These are phyloP conservation scores for Ceratocystis colombiana DNA, from an alignment of 2,329 filamentous ascomycete genomes.

Conservation along the genomic window DNA sequence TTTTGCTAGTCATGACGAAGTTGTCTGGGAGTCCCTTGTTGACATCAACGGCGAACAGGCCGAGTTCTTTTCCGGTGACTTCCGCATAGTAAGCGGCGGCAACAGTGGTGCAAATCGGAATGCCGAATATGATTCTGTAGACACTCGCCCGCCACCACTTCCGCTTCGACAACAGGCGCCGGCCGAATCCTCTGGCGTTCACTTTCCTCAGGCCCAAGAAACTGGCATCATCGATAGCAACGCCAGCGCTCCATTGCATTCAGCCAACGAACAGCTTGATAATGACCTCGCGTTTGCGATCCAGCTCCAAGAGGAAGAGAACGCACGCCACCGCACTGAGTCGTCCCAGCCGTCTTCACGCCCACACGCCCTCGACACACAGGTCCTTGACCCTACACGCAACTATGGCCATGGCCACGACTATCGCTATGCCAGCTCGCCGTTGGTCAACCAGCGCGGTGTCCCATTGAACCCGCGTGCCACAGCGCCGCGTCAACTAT, in stretches of 20 bases:
- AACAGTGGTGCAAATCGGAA: background rate
- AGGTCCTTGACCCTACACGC: slow-evolving; percentile 28
- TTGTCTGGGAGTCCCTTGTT: slow-evolving; percentile 90
- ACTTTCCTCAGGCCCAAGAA: background rate
- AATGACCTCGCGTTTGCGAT: slow-evolving; percentile 78
- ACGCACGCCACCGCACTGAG: slow-evolving; percentile 56
- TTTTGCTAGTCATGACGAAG: slow-evolving; percentile 75
- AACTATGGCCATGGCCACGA: slow-evolving; percentile 1
- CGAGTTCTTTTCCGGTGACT: slow-evolving; percentile 84
- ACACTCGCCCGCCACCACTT: background rate
- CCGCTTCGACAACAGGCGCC: background rate
- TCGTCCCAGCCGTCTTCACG: slow-evolving; percentile 42
- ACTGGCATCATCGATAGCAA: slow-evolving; percentile 2
- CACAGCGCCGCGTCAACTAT: background rate
- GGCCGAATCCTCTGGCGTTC: background rate
- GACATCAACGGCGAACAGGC: slow-evolving; percentile 76
- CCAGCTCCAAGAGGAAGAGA: slow-evolving; percentile 90
- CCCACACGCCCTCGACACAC: slow-evolving; percentile 29
- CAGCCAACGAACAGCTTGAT: slow-evolving; percentile 63
- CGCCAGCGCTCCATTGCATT: slow-evolving; percentile 40
- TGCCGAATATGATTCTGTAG: background rate
- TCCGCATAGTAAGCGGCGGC: slow-evolving; percentile 56
- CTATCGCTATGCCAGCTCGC: slow-evolving; percentile 3
- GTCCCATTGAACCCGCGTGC: slow-evolving; percentile 15
- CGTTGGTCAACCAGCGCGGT: slow-evolving; percentile 20